These are phyloP conservation scores for Pyrus hybrid DNA, from an alignment of 331 rosid genomes.

Conservation along the genomic window DNA sequence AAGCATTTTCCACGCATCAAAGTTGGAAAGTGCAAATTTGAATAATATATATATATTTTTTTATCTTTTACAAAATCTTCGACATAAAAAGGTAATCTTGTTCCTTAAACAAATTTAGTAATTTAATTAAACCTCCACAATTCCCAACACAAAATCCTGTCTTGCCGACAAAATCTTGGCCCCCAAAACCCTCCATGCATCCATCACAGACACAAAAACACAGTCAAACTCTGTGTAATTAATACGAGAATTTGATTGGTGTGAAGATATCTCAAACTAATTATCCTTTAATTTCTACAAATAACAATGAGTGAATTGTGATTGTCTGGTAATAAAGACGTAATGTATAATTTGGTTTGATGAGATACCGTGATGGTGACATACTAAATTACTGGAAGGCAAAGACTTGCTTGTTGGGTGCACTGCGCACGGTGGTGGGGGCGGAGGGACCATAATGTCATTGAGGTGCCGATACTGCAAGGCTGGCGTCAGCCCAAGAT, in stretches of 20 bases:
- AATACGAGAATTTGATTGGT: not conserved
- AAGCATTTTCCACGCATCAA: constrained; percentile 18
- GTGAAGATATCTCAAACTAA: too few relatives aligned
- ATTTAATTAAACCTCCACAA: not conserved
- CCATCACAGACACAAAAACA: not conserved
- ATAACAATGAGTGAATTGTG: too few relatives aligned
- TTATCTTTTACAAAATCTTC: not conserved
- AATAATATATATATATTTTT: not conserved
- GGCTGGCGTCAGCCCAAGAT: not conserved
- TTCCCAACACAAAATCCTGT: not conserved
- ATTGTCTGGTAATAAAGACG: fast-evolving
- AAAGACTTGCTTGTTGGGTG: too few relatives aligned
- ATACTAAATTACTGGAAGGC: too few relatives aligned
- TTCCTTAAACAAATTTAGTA: not conserved
- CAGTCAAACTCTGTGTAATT: not conserved
- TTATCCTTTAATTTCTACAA: too few relatives aligned
- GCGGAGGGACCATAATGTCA: not conserved
- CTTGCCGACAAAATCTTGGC: constrained; percentile 10
- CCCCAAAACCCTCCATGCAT: not conserved
- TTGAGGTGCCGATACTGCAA: not conserved
- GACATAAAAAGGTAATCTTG: not conserved
- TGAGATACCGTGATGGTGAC: fast-evolving
- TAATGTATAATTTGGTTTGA: too few relatives aligned
- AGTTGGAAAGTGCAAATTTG: constrained; percentile 7
- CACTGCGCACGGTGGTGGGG: not conserved